These are phyloP conservation scores for Wallacemonas sp. DNA, from an alignment of 208 protist species.

Conservation along the genomic window DNA sequence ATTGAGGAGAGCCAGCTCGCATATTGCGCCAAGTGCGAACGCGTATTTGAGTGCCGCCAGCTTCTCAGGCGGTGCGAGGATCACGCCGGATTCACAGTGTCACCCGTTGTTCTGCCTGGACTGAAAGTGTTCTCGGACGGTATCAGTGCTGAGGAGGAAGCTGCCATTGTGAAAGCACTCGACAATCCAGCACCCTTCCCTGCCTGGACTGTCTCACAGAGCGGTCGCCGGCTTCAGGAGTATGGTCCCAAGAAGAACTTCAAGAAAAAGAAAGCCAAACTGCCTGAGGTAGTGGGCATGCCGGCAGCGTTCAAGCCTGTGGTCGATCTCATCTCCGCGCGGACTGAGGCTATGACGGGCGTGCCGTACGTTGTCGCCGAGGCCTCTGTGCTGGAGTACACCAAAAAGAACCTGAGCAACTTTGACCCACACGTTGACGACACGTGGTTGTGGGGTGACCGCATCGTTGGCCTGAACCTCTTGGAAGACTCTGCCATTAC, in stretches of 20 bases:
- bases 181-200: constrained; percentile 58
- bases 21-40: constrained; percentile 45
- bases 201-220: constrained; percentile 80
- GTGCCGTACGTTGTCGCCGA: constrained; percentile 49
- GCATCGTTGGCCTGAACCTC: constrained; percentile 79
- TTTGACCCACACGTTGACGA: constrained; percentile 91
- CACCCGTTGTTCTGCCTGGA: constrained; percentile 29
- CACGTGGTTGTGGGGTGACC: constrained; percentile 89
- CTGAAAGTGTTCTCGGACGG: constrained; percentile 45
- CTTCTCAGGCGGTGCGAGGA: constrained; percentile 39
- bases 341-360: constrained; percentile 25
- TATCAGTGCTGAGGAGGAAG: constrained; percentile 51
- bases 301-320: constrained; percentile 46
- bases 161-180: constrained; percentile 43
- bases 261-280: constrained; percentile 82
- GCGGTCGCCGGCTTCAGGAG: constrained; percentile 84
- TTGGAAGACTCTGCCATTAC: constrained; percentile 67
- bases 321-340: constrained; percentile 23
- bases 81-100: constrained; percentile 20
- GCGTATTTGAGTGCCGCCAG: constrained; percentile 22
- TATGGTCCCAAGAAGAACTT: constrained; percentile 86
- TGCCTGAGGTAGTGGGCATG: constrained; percentile 43
- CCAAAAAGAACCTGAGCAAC: constrained; percentile 41
- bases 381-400: constrained; percentile 80
- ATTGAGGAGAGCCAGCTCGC: constrained; percentile 34